Percentiles rank a stretch among this genome's conserved stretches.
phyloP scores from a whole-genome alignment of 331 rosid species.

The Quercus phellos region DNA sequence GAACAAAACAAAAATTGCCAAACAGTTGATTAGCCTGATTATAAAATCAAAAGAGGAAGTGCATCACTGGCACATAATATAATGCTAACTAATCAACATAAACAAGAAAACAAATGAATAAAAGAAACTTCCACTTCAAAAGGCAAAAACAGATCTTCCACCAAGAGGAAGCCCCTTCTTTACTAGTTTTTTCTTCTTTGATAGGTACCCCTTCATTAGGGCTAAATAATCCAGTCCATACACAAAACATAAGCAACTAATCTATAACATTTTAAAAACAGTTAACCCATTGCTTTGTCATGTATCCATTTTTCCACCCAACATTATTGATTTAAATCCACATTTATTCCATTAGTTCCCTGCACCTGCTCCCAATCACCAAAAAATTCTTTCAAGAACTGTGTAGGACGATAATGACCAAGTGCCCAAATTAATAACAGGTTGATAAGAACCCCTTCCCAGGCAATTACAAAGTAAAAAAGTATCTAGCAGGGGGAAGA shows the following conservation, averaged over 20 bases:
- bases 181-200: neutral
- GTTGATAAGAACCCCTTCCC: neutral
- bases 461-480: neutral
- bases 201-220: neutral
- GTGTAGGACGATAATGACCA: neutral
- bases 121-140: neutral
- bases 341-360: neutral
- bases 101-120: neutral
- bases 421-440: neutral
- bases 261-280: neutral
- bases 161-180: neutral
- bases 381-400: neutral
- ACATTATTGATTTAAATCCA: neutral
- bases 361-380: neutral
- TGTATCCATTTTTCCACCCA: neutral
- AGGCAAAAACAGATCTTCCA: neutral
- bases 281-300: neutral
- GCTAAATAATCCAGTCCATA: neutral
- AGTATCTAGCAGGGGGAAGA: neutral
- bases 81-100: neutral
- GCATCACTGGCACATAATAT: neutral
- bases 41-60: neutral
- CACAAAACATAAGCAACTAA: neutral
- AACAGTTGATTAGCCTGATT: neutral
- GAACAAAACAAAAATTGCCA: constrained; percentile 7